phyloP scores from a whole-genome alignment of 345 rosid species.

The Lumnitzera racemosa region DNA sequence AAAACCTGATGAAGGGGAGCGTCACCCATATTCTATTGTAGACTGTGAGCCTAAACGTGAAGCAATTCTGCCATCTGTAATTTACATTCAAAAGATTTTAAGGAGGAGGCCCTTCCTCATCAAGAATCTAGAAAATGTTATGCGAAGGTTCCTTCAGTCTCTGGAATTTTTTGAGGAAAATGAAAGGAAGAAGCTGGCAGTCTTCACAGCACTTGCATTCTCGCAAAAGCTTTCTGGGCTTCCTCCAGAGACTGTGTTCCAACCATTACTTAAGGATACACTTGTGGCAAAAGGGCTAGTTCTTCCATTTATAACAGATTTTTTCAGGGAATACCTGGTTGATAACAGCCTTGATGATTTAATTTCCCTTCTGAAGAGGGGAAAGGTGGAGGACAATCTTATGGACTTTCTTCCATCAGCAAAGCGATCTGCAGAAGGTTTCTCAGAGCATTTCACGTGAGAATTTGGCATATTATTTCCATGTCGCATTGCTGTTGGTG shows the following conservation, averaged over 20 bases:
- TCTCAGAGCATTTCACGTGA: constrained; percentile 97
- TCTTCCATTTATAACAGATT: constrained; percentile 85
- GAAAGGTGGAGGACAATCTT: constrained; percentile 91
- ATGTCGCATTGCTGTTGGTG: background rate
- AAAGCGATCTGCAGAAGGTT: constrained; percentile 78
- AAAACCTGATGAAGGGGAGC: constrained; percentile 98
- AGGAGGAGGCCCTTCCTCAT: constrained; percentile 92
- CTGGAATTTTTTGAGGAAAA: constrained; percentile 93
- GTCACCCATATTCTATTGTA: constrained; percentile 80
- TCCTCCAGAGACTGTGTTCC: constrained; percentile 95
- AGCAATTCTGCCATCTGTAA: constrained; percentile 70
- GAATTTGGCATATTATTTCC: constrained; percentile 12
- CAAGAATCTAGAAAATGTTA: constrained; percentile 96
- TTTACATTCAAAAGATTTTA: constrained; percentile 81
- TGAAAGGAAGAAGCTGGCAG: constrained; percentile 98
- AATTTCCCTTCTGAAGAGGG: constrained; percentile 86
- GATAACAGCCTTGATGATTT: constrained; percentile 96
- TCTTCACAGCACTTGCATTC: constrained; percentile 95
- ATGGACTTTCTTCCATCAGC: constrained; percentile 76
- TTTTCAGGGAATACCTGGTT: constrained; percentile 92
- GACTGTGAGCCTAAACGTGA: constrained; percentile 87
- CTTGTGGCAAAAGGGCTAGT: constrained; percentile 99
- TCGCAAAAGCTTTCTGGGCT: constrained; percentile 97
- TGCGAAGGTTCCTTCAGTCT: constrained; percentile 80
- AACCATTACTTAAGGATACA: constrained; percentile 94